These are phyloP conservation scores for Aureobasidium sp. DNA, from an alignment of 2,329 filamentous ascomycete genomes.

Conservation along the genomic window DNA sequence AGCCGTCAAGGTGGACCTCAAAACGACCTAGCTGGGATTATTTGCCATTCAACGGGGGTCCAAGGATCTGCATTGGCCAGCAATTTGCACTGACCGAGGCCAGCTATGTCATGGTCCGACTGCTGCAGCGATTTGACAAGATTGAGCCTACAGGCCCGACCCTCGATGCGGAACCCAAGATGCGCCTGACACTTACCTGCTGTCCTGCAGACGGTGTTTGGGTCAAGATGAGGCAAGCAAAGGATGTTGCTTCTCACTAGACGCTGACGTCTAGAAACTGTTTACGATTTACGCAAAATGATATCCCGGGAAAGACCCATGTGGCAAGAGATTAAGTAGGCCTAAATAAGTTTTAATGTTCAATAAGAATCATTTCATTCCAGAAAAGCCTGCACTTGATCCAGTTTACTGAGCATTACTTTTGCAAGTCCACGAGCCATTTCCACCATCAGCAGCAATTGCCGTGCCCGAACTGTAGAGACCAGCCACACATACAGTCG, in stretches of 20 bases:
- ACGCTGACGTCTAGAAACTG: not conserved
- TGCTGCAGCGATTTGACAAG: slow-evolving; percentile 28
- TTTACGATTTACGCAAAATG: not conserved
- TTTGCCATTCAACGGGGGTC: slow-evolving; percentile 30
- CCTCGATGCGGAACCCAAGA: not conserved
- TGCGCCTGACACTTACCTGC: slow-evolving; percentile 11
- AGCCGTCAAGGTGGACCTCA: slow-evolving; percentile 41
- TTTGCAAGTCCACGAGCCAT: not conserved
- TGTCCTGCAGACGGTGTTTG: slow-evolving; percentile 15
- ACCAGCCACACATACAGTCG: slow-evolving; percentile 25
- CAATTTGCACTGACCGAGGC: slow-evolving; percentile 27
- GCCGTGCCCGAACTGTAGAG: slow-evolving; percentile 19
- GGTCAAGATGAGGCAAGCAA: slow-evolving; percentile 12
- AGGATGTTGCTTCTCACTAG: slow-evolving; percentile 5
- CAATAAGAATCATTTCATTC: not conserved
- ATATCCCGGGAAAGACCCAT: not conserved
- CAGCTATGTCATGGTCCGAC: slow-evolving; percentile 25
- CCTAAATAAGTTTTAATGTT: not conserved
- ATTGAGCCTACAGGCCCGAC: slow-evolving; percentile 21
- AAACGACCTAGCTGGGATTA: slow-evolving; percentile 28
- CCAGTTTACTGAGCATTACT: not conserved
- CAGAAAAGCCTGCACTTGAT: not conserved
- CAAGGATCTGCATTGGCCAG: slow-evolving; percentile 23
- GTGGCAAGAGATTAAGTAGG: not conserved
- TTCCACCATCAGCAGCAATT: not conserved